Percentiles rank a stretch among this genome's conserved stretches.
Conservation (phyloP, 345 rosid genomes). For the Rhodomyrtus tomentosa region DNA sequence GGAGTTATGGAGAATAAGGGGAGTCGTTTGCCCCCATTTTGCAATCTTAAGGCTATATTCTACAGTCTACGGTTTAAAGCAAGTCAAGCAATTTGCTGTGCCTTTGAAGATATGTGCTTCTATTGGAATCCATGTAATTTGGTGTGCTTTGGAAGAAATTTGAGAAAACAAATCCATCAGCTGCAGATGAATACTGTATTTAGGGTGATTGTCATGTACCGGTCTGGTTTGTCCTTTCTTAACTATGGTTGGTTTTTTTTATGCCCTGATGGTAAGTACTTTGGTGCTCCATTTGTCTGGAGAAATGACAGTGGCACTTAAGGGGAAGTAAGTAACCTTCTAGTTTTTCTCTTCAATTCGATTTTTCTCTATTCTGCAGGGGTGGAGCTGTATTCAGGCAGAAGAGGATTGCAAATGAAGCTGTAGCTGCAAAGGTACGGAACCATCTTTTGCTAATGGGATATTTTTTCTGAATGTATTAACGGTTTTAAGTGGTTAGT, state of each 20-base stretch:
- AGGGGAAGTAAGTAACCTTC: conserved; percentile 8
- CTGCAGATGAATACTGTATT: neutral
- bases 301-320: conserved; percentile 8
- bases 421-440: conserved; percentile 42
- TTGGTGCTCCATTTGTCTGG: neutral
- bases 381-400: conserved; percentile 26
- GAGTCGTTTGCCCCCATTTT: neutral
- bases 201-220: neutral
- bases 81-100: neutral
- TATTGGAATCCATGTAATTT: neutral
- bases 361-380: conserved; percentile 28
- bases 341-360: conserved; percentile 3
- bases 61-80: neutral
- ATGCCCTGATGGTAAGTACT: neutral
- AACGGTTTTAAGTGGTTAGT: neutral
- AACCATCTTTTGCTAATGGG: neutral
- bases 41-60: neutral
- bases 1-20: neutral
- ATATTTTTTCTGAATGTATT: neutral
- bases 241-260: neutral
- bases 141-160: neutral
- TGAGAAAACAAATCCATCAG: neutral
- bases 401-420: conserved; percentile 21
- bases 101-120: neutral
- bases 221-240: neutral